Evolutionary conservation across 176 grass and related monocot species (phyloP).

Genomic region (Hordeum marinum): DNA sequence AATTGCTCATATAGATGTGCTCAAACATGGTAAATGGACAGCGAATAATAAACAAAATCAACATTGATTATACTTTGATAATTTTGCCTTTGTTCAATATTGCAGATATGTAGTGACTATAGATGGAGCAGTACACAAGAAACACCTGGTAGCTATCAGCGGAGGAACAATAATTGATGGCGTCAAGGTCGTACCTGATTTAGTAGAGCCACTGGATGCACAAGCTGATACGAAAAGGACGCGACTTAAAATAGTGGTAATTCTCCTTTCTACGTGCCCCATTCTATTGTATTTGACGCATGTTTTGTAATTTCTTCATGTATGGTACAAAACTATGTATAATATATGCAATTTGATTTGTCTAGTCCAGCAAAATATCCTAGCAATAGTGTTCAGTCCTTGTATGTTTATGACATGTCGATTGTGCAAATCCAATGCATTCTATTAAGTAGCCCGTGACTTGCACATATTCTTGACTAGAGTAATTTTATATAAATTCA

Average conservation of each 20-base stretch:
- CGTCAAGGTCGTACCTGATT: conserved; percentile 76
- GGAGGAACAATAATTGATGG: conserved; percentile 81
- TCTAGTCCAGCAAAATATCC: background rate
- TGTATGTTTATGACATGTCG: background rate
- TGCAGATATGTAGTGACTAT: conserved; percentile 91
- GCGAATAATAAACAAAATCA: background rate
- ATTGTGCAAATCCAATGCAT: background rate
- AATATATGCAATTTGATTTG: background rate
- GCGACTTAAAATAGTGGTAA: conserved; percentile 82
- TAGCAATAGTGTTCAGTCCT: background rate
- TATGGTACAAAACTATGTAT: background rate
- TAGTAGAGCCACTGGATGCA: conserved; percentile 59
- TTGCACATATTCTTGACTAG: background rate
- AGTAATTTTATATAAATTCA: background rate
- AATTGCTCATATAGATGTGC: background rate
- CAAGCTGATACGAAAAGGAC: conserved; percentile 62
- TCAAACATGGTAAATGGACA: background rate
- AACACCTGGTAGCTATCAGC: conserved; percentile 74
- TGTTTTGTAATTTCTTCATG: background rate
- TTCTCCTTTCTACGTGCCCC: conserved; percentile 15
- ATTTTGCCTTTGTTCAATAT: conserved; percentile 17
- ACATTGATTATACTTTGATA: conserved; percentile 13
- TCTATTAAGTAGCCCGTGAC: background rate
- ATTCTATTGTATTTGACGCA: background rate
- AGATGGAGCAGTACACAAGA: conserved; percentile 64